Base-by-base conservation (phyloP, 2,329 filamentous ascomycete species). In the Sporothrix variecibatus region DNA sequence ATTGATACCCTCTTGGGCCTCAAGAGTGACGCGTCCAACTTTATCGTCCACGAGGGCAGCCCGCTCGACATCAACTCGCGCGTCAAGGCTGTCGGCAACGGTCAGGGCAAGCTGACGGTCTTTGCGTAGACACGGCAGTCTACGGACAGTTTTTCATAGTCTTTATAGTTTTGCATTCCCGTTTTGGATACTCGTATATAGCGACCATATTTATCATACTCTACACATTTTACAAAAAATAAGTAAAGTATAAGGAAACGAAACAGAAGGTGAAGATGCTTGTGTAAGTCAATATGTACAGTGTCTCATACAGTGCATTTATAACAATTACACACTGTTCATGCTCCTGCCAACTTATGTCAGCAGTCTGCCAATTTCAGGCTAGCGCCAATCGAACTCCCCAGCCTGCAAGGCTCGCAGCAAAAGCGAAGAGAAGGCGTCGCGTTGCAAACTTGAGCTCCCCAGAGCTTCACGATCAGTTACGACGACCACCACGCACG, bases 41-140 rank as follows among this genome's bases (percentile, higher is more conserved):
- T 91, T 81, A 84, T 91, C 2, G 84, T 92, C 6, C 89, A 85
- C 71, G 90, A 92, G 79, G 90, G 90, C 0, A 89, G 84, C 77
- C 91, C 91, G 26, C 78, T 93, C 75, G 85, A 90, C 77, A 87
- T 91, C 78, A 87, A 86, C 4, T 85, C 85, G 6, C 81, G 86
- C 67, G 84, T 92, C 62, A 85, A 85, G 78, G 89, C 85, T 12
- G 86, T 91, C 17, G 85, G 84, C 7, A 83, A 83, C 72, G 86
- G 86, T 5, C 72, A 79, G 34, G 82, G 81, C 9, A 40, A 79
- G 82, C 75, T 82, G 78, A 73, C 76, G 83, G 65, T 87, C 80
- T 80, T 80, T 80, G 69, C 38, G 17, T 75, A 51, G 28, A 5
- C 7, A 53, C 9, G 40, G n/a, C n/a, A n/a, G 20, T 2, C 38